Evolutionary conservation across 2,329 filamentous ascomycete species (phyloP).

Genomic region (Aspergillus luchuensis): DNA sequence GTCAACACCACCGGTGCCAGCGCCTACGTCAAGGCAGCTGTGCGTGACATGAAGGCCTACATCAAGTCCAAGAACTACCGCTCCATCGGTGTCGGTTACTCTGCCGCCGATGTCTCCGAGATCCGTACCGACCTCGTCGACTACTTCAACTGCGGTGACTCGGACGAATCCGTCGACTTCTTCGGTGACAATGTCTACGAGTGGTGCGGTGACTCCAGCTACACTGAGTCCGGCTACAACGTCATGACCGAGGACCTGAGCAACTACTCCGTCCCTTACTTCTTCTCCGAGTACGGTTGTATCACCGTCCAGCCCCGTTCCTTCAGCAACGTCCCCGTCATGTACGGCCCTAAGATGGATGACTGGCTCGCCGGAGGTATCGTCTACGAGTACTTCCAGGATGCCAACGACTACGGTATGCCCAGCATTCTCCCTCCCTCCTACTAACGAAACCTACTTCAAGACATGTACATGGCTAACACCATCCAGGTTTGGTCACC

Average conservation of each 20-base stretch:
- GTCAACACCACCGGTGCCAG: conserved; percentile 83
- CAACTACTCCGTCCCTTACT: conserved; percentile 86
- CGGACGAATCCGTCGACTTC: conserved; percentile 78
- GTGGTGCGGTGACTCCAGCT: conserved; percentile 87
- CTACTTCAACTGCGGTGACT: conserved; percentile 86
- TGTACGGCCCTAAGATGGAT: conserved; percentile 80
- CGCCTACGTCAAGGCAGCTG: conserved; percentile 93
- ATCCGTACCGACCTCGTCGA: conserved; percentile 80
- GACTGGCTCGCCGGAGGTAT: conserved; percentile 89
- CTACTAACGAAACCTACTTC: too few species aligned
- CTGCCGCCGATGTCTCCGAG: conserved; percentile 83
- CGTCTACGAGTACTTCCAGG: conserved; percentile 96
- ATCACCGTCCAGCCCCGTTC: conserved; percentile 71
- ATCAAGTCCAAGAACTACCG: conserved; percentile 77
- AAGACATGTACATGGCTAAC: too few species aligned
- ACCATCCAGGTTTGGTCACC: conserved; percentile 47
- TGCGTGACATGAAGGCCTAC: conserved; percentile 90
- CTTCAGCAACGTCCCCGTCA: conserved; percentile 79
- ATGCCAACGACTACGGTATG: conserved; percentile 79
- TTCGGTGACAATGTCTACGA: conserved; percentile 99
- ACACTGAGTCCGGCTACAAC: conserved; percentile 73
- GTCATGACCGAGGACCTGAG: conserved; percentile 80
- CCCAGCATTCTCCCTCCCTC: background rate
- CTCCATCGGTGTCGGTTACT: conserved; percentile 84
- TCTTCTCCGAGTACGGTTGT: conserved; percentile 98